Percentiles rank a stretch among this genome's conserved stretches.
Conservation (phyloP, 495 filamentous ascomycete genomes). For the Hapsidospora chrysogenum region DNA sequence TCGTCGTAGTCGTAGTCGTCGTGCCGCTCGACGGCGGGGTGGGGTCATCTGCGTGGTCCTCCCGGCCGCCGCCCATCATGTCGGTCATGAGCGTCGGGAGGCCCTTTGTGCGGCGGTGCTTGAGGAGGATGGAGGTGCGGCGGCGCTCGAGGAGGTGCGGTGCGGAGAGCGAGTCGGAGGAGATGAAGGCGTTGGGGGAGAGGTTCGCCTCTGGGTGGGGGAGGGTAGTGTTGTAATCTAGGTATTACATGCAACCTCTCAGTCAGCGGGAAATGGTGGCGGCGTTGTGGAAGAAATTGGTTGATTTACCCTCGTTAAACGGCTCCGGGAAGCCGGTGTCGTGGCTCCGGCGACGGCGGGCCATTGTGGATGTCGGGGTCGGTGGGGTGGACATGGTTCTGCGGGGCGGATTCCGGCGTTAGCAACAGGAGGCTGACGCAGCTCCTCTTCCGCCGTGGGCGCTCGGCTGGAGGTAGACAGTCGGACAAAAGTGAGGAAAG, state of each 20-base stretch:
- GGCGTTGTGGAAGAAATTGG: neutral
- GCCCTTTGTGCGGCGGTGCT: slow-evolving; percentile 5
- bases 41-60: neutral
- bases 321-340: slow-evolving; percentile 20
- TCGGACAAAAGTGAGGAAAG: too few species aligned
- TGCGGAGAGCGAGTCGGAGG: slow-evolving; percentile 13
- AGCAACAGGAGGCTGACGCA: too few species aligned
- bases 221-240: slow-evolving; percentile 17
- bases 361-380: neutral
- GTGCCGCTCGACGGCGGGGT: neutral
- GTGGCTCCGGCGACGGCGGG: slow-evolving; percentile 6
- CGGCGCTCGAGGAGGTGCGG: slow-evolving; percentile 8
- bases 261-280: too few species aligned
- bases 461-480: neutral
- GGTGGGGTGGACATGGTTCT: neutral
- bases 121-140: slow-evolving; percentile 10
- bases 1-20: neutral
- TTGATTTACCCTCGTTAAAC: slow-evolving; percentile 13
- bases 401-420: too few species aligned
- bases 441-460: too few species aligned
- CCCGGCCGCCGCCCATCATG: slow-evolving; percentile 1
- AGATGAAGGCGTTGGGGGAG: slow-evolving; percentile 14
- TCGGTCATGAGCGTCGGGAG: too few species aligned
- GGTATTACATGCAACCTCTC: too few species aligned
- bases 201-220: slow-evolving; percentile 20